Base-by-base conservation (phyloP, 305 asterid species). In the Petunia hybrid region DNA sequence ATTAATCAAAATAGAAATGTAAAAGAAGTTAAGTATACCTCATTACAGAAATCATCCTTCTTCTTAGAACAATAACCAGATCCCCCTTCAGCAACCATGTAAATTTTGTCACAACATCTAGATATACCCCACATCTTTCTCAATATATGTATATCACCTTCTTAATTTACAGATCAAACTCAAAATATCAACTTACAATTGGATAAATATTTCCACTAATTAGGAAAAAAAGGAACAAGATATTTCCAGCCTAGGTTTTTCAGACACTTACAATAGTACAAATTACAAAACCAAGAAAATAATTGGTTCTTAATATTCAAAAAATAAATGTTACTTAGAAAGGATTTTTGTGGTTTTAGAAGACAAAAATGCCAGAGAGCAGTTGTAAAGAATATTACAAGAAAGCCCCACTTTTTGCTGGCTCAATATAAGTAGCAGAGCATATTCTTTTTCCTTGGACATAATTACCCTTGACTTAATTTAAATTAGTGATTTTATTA, bases 51-150 rank as follows among this genome's bases (percentile, higher is more conserved):
- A 87, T 92, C 97, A 86, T 92, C 95, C 5, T 89, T 80, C 82
- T 93, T 93, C 84, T 93, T 93, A 81, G 94, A 89, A 76, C 94
- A 91, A 84, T 92, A 91, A 67, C 75, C 90, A 87, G 93, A 89
- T 85, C 94, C 98, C 86, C 93, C 94, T 86, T 92, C 97, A 7
- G 89, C 90, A 91, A 87, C 88, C 90, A 68, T 51, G 87, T 86
- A 82, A 39, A 90, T 85, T 83, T 88, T 92, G 84, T 94, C 98
- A 93, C 92, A 89, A 80, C 91, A 78, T 81, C 89, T 91, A 5
- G 94, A 81, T n/a, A 87, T 78, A 85, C 84, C 76, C 89, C 85
- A 76, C 95, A 91, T 92, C 78, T 63, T 82, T 68, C 77, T 40
- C 68, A 45, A 77, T 71, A 14, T 46, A 14, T 42, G 74, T 62